Percentiles rank a stretch among this genome's conserved stretches.
phyloP scores from a whole-genome alignment of 768 basidiomycete species.

The Rhodotorula kratochvilovae region DNA sequence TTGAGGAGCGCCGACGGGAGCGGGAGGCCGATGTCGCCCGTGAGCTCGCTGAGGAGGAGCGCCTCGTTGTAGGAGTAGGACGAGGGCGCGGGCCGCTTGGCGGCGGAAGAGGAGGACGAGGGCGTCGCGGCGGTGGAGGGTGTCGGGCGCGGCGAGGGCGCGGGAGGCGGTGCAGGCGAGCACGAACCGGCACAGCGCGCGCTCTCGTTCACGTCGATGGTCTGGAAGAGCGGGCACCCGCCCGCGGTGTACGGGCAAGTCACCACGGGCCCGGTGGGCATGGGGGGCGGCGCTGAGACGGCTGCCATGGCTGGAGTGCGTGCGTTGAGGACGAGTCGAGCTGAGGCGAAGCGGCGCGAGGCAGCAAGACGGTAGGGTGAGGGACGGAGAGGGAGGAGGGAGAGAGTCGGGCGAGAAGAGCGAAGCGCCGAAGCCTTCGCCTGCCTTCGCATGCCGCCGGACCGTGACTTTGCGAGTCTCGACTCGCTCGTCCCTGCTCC shows the following conservation, averaged over 20 bases:
- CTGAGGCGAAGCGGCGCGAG: not conserved
- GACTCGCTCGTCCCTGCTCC: no score
- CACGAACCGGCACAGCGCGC: constrained; percentile 7
- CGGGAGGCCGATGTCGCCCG: not conserved
- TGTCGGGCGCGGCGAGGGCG: not conserved
- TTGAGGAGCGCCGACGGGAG: not conserved
- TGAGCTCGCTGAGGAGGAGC: not conserved
- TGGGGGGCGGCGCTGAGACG: not conserved
- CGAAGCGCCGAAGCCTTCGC: no score
- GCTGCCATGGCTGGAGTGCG: not conserved
- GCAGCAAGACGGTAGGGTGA: no score
- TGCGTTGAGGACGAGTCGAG: not conserved
- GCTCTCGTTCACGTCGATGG: constrained; percentile 3
- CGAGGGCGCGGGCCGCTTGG: not conserved
- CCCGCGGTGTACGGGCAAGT: constrained; percentile 14
- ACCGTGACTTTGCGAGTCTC: no score
- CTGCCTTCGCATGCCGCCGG: no score
- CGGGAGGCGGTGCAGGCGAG: not conserved
- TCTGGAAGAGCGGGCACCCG: constrained; percentile 31
- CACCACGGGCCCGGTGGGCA: not conserved
- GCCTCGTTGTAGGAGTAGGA: not conserved
- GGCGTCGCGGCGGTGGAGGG: not conserved
- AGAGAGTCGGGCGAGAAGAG: no score
- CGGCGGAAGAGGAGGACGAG: not conserved
- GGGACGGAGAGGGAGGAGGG: not conserved